phyloP scores from a whole-genome alignment of 2,329 filamentous ascomycete genomes.

The Aspergillus candidus region DNA sequence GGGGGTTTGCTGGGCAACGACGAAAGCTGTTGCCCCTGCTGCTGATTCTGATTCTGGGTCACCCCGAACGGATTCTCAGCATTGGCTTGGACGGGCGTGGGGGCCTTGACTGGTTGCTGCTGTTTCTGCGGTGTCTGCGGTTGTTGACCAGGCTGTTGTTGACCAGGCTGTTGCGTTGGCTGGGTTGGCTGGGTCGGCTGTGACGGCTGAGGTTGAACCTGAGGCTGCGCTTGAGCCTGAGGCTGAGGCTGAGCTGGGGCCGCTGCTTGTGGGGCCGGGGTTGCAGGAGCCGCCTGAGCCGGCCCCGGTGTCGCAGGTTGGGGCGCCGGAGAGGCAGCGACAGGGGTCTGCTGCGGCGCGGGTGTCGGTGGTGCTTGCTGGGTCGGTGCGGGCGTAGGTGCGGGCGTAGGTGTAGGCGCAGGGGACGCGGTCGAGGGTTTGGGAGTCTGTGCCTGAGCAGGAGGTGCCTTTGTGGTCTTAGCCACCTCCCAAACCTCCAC shows the following conservation, averaged over 20 bases:
- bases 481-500: constrained; percentile 80
- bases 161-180: constrained; percentile 14
- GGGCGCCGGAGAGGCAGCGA: constrained; percentile 8
- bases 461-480: constrained; percentile 56
- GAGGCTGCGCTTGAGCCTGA: constrained; percentile 11
- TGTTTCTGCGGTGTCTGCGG: constrained; percentile 3
- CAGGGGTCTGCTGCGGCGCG: constrained; percentile 13
- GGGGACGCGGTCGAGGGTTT: constrained; percentile 24
- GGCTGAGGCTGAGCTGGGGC: constrained; percentile 6
- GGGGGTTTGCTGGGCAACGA: constrained; percentile 30
- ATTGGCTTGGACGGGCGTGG: too few relatives aligned
- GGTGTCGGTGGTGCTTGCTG: constrained; percentile 17
- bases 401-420: not conserved
- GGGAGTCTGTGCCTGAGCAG: constrained; percentile 28
- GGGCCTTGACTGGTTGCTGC: too few relatives aligned
- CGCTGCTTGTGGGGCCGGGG: constrained; percentile 1
- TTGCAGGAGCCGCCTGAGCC: constrained; percentile 8
- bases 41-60: constrained; percentile 14
- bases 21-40: constrained; percentile 13
- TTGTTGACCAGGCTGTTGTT: not conserved
- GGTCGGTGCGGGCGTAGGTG: too few relatives aligned
- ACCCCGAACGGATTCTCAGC: constrained; percentile 24
- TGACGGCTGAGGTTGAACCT: constrained; percentile 12
- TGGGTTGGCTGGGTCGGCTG: constrained; percentile 5
- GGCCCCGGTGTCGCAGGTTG: constrained; percentile 2